A percentile compares a stretch with the other conserved stretches of the same genome.
phyloP scores from a whole-genome alignment of 768 basidiomycete genomes.

The Rhodosporidiobolus odoratus region DNA sequence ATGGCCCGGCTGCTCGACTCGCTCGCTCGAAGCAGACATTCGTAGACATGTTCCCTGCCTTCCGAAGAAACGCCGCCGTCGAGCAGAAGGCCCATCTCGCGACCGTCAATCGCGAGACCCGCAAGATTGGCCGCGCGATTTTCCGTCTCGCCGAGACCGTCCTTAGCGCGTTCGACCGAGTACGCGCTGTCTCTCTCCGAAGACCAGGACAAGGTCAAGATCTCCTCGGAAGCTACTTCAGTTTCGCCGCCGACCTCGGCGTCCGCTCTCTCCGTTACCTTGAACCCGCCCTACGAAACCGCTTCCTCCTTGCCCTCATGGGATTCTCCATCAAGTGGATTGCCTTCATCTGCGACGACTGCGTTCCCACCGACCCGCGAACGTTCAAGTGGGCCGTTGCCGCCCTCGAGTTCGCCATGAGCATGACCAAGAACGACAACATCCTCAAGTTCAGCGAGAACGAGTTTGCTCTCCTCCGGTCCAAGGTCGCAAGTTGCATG shows the following conservation, averaged over 20 bases:
- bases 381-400: slow-evolving; percentile 98
- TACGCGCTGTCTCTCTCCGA: slow-evolving; percentile 59
- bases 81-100: slow-evolving; percentile 90
- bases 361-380: slow-evolving; percentile 87
- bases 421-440: slow-evolving; percentile 77
- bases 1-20: slow-evolving; percentile 75
- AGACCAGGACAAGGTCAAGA: slow-evolving; percentile 66
- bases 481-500: slow-evolving; percentile 92
- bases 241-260: slow-evolving; percentile 93
- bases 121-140: slow-evolving; percentile 82
- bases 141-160: slow-evolving; percentile 87
- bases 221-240: slow-evolving; percentile 85
- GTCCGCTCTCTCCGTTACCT: slow-evolving; percentile 82
- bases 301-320: slow-evolving; percentile 78
- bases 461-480: slow-evolving; percentile 83
- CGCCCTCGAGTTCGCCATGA: slow-evolving; percentile 84
- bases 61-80: slow-evolving; percentile 53
- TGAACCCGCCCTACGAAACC: slow-evolving; percentile 62
- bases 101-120: slow-evolving; percentile 76
- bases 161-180: slow-evolving; percentile 82
- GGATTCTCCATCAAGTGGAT: slow-evolving; percentile 95
- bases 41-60: slow-evolving; percentile 46
- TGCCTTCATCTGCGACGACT: slow-evolving; percentile 95
- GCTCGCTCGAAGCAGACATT: slow-evolving; percentile 61
- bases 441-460: slow-evolving; percentile 81